Evolutionary conservation across 169 alveolate species (phyloP).

Genomic region (Plasmodium blacklocki): DNA sequence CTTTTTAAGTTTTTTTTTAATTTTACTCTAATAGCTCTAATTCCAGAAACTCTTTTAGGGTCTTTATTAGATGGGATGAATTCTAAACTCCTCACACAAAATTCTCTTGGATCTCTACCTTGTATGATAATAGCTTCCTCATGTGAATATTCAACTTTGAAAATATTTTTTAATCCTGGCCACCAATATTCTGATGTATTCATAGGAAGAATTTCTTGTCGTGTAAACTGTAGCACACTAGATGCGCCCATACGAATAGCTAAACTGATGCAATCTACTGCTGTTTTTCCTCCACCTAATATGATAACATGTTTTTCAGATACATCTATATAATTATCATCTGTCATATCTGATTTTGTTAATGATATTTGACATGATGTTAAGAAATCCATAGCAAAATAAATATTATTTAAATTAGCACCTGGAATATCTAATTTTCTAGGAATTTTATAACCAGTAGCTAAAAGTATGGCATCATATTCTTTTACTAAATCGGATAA

Average conservation of each 20-base stretch:
- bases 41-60: conserved; percentile 78
- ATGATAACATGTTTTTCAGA: conserved; percentile 83
- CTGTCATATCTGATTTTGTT: conserved; percentile 64
- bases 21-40: conserved; percentile 77
- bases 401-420: conserved; percentile 77
- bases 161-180: conserved; percentile 75
- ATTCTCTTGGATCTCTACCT: conserved; percentile 85
- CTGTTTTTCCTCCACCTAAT: conserved; percentile 88
- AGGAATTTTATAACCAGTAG: conserved; percentile 79
- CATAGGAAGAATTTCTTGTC: conserved; percentile 75
- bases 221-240: conserved; percentile 83
- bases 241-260: conserved; percentile 84
- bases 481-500: conserved; percentile 58
- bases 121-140: conserved; percentile 79
- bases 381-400: conserved; percentile 81
- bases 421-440: conserved; percentile 74
- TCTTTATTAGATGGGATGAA: conserved; percentile 78
- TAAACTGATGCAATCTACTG: conserved; percentile 83
- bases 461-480: conserved; percentile 81
- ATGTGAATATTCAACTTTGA: conserved; percentile 82
- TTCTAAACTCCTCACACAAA: conserved; percentile 78
- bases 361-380: conserved; percentile 78
- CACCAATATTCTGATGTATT: conserved; percentile 57
- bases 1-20: conserved; percentile 10
- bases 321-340: conserved; percentile 75